Evolutionary conservation across 805 yeast species (phyloP), one percentile per base, ranked within the genome.

Genomic region (Ogataea pilisensis): DNA sequence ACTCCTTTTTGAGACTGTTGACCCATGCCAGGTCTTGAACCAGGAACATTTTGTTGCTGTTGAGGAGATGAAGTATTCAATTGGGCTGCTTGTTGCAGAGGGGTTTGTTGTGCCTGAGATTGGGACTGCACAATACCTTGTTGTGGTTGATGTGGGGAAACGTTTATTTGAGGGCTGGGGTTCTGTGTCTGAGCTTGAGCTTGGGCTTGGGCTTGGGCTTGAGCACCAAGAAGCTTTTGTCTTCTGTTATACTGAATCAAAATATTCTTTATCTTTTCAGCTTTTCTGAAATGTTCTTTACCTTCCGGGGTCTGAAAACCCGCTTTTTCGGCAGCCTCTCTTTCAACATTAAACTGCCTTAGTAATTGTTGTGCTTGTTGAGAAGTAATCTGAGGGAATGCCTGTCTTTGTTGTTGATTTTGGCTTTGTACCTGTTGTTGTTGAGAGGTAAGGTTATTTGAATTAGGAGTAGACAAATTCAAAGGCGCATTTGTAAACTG

Each of bases 291-390:
- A 50, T 82, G 82, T 46, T 78, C 80, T 50, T 76, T 75, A 16
- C 87, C 88, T 43, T 69, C 77, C 0, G 75, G 78, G 0, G 81
- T 72, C 20, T 73, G 76, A 26, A 69, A 69, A 3, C 87, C 86
- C 0, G 81, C 73, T 14, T 72, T 73, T 50, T 75, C 77, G 1
- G 88, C 89, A 50, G 75, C 73, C 18, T 76, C 77, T 25, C 78
- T 70, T 50, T 80, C 84, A 25, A 70, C 64, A 37, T 73, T 75
- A 47, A 78, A 76, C 40, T 79, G 83, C 45, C 72, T 75, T 11
- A 81, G 72, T 44, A 84, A 65, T 54, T 77, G 79, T 29, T 78
- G 75, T 16, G 78, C 78, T 49, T 75, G 79, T 31, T 66, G 66
- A 3, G 76, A 79, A 42, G 71, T 75, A 32, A 72, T 51, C 22